These are phyloP conservation scores for Agaricus sinodeliciosus DNA, from an alignment of 768 basidiomycete genomes.

Conservation along the genomic window DNA sequence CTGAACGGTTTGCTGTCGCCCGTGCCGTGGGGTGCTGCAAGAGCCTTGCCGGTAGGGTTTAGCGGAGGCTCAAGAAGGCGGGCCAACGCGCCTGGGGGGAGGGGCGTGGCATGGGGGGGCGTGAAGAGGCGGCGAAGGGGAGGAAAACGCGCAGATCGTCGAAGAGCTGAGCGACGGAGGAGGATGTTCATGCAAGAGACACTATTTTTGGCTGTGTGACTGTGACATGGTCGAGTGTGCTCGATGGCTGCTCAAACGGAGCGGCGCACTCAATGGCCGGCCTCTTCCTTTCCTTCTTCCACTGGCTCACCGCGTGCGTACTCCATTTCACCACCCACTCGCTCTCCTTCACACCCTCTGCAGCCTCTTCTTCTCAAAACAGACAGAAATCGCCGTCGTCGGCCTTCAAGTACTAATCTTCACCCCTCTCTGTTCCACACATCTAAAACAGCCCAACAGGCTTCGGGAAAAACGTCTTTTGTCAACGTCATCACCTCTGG, in stretches of 20 bases:
- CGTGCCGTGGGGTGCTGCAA: no score
- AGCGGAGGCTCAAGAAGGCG: no score
- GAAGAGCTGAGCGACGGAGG: neutral
- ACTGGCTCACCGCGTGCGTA: slow-evolving; percentile 42
- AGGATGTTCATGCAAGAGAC: neutral
- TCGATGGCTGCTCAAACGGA: no score
- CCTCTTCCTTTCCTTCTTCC: slow-evolving; percentile 35
- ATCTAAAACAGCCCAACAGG: slow-evolving; percentile 34
- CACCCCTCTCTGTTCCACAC: neutral
- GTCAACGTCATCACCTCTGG: slow-evolving; percentile 89
- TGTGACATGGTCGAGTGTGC: neutral
- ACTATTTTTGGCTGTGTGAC: neutral
- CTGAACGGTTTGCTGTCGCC: no score
- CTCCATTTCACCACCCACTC: no score
- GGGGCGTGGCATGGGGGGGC: no score
- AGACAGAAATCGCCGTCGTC: slow-evolving; percentile 87
- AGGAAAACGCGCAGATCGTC: neutral
- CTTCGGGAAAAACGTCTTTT: slow-evolving; percentile 92
- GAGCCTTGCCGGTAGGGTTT: no score
- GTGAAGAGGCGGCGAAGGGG: no score
- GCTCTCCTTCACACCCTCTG: no score
- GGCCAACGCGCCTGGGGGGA: no score
- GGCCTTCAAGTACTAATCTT: slow-evolving; percentile 62
- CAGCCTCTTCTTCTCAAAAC: slow-evolving; percentile 82
- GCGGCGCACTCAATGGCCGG: slow-evolving; percentile 11